Conservation (phyloP, 2,329 filamentous ascomycete species). For the Geoglossum cookeanum region DNA sequence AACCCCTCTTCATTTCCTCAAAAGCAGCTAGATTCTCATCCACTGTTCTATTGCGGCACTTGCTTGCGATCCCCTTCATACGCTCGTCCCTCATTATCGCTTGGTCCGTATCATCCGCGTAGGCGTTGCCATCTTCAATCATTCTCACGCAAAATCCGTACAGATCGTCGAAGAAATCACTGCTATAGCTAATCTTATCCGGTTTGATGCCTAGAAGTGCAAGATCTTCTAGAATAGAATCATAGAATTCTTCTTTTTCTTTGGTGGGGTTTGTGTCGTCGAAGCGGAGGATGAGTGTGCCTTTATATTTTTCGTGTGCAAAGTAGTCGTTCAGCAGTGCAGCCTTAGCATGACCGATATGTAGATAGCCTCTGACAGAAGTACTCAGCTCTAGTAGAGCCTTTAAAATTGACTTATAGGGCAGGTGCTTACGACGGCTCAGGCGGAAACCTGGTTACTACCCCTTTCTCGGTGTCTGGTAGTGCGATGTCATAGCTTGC, state of each 20-base stretch:
- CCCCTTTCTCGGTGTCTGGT: constrained; percentile 67
- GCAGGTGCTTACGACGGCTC: constrained; percentile 58
- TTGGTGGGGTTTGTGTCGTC: constrained; percentile 97
- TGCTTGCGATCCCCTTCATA: constrained; percentile 65
- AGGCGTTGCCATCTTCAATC: constrained; percentile 74
- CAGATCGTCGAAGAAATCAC: constrained; percentile 85
- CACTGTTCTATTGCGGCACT: constrained; percentile 54
- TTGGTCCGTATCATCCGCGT: constrained; percentile 84
- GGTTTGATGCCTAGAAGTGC: constrained; percentile 81
- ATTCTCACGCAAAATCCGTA: constrained; percentile 71
- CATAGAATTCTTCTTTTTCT: constrained; percentile 91
- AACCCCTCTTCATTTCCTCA: constrained; percentile 81
- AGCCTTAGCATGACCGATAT: constrained; percentile 91
- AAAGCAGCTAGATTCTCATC: constrained; percentile 78
- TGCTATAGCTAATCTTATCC: constrained; percentile 73
- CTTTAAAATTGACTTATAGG: constrained; percentile 6
- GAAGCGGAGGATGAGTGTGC: constrained; percentile 77
- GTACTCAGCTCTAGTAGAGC: not conserved
- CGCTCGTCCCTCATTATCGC: constrained; percentile 75
- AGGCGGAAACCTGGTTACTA: constrained; percentile 81
- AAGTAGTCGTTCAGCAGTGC: constrained; percentile 93
- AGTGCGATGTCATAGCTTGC: constrained; percentile 80
- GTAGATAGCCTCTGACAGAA: constrained; percentile 48
- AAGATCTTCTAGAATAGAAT: constrained; percentile 82
- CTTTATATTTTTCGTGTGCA: constrained; percentile 80